These are phyloP conservation scores for Rhazya stricta DNA, from an alignment of 257 asterid genomes.

Conservation along the genomic window DNA sequence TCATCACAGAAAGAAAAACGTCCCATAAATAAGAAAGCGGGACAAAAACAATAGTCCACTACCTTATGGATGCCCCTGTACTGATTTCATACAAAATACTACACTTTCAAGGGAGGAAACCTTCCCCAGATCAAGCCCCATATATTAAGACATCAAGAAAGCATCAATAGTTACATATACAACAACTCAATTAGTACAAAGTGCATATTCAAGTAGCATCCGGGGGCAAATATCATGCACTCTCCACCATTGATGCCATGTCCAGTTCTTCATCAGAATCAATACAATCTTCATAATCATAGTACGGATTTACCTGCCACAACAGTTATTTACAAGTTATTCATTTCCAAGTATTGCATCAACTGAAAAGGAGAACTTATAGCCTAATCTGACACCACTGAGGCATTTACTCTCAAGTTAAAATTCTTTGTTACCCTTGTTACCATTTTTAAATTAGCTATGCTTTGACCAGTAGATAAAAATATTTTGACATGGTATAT, in stretches of 20 bases:
- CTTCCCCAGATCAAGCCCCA: not conserved
- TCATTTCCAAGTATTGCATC: not conserved
- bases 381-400: not conserved
- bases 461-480: not conserved
- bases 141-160: not conserved
- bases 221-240: not conserved
- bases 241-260: slow-evolving; percentile 59
- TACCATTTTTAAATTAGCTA: not conserved
- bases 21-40: not conserved
- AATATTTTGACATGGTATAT: not conserved
- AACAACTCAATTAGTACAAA: not conserved
- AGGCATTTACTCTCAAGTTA: not conserved
- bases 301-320: slow-evolving; percentile 76
- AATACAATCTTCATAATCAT: slow-evolving; percentile 69
- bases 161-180: not conserved
- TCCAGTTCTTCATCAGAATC: slow-evolving; percentile 96
- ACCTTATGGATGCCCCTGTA: not conserved
- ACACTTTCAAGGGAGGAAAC: not conserved
- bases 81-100: not conserved
- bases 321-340: slow-evolving; percentile 3
- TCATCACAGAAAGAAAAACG: not conserved
- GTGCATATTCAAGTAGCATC: not conserved
- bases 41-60: not conserved
- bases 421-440: not conserved
- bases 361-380: not conserved